These are phyloP conservation scores for Fusarium sp. DNA, from an alignment of 2,329 filamentous ascomycete species.

Conservation along the genomic window DNA sequence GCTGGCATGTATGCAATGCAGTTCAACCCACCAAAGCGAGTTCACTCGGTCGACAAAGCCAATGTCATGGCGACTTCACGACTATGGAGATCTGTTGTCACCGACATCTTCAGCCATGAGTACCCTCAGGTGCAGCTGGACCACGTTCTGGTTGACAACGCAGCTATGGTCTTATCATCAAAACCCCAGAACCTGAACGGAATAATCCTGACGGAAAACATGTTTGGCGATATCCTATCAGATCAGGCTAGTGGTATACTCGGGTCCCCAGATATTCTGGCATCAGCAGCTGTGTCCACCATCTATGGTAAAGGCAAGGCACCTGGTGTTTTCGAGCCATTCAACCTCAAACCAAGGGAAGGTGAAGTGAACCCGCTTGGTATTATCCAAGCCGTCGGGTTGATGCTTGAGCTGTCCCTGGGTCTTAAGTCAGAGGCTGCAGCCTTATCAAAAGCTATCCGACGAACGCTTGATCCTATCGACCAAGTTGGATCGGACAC, in stretches of 20 bases:
- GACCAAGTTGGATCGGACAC: conserved; percentile 22
- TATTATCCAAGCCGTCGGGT: conserved; percentile 9
- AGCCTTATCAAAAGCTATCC: conserved; percentile 18
- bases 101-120: conserved; percentile 24
- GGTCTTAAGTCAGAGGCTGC: conserved; percentile 1
- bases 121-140: conserved; percentile 27
- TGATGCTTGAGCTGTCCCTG: conserved; percentile 17
- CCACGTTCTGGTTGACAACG: conserved; percentile 37
- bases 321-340: conserved; percentile 22
- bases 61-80: conserved; percentile 39
- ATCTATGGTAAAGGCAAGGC: background rate
- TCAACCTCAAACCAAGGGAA: conserved; percentile 10
- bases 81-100: conserved; percentile 35
- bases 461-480: conserved; percentile 15
- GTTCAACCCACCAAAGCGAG: conserved; percentile 63
- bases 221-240: conserved; percentile 42
- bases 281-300: conserved; percentile 11
- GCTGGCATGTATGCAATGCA: conserved; percentile 43
- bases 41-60: conserved; percentile 39
- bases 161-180: conserved; percentile 32
- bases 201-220: conserved; percentile 38
- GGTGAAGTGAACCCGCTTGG: conserved; percentile 3
- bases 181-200: conserved; percentile 35
- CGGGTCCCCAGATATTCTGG: conserved; percentile 2
- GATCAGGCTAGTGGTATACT: conserved; percentile 36